Base-by-base conservation (phyloP, 163 green algal genomes). In the Volvox carteri region DNA sequence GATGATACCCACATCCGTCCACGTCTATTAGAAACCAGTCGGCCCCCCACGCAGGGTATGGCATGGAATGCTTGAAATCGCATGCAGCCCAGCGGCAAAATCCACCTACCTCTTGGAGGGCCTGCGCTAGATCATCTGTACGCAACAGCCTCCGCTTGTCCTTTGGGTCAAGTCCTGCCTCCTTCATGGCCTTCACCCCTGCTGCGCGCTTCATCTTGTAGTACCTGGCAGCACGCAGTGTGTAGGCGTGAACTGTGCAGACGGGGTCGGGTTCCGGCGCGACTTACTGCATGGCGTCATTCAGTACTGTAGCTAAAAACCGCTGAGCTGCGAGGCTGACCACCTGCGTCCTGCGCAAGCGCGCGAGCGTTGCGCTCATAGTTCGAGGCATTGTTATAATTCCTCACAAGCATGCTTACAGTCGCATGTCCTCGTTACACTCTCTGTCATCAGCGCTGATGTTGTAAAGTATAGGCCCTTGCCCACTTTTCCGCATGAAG, bases 251-350 rank as follows among this genome's bases (percentile, higher is more conserved):
- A 70, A 21, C 19, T 21, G 19, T n/a, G 23, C 58, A 70, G 19
- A 23, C 33, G 19, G 33, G 58, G 19, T 70, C 6, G 14, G 19
- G 58, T 21, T 37, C 33, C 23, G 19, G 58, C 19, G 58, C 25
- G 3, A 89, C 90, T 92, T 77, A 92, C 90, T 92, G 90, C 90
- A 92, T 89, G 1, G 90, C 85, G 35, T 92, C 90, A 4, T 41
- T 84, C 4, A 91, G 79, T 21, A 92, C 84, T 0, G 85, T 92
- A 1, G 85, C 56, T 41, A 92, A 50, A 65, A 92, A 91, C 19
- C 78, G 85, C 58, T 92, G 81, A 0, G 81, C 73, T 8, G 90
- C 85, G 1, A 92, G 72, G 68, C 85, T 89, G 18, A 92, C 86
- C 19, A 92, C 37, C 21, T 89, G 85, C 33, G 86, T 65, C 54